These are phyloP conservation scores for Clavariopsis aquatica DNA, from an alignment of 495 filamentous ascomycete genomes.

Conservation along the genomic window DNA sequence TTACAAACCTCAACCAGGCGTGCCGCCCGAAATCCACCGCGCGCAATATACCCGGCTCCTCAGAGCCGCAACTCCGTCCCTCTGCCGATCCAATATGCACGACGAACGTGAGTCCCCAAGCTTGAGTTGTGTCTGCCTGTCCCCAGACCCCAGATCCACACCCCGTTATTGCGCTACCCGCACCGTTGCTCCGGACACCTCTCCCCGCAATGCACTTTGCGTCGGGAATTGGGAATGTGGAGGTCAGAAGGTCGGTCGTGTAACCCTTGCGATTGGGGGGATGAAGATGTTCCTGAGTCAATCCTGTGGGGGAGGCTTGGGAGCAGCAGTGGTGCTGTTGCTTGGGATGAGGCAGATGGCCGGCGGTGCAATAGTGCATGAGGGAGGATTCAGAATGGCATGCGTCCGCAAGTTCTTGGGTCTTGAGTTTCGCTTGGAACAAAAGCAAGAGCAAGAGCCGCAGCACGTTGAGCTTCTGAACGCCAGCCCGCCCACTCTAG, in stretches of 20 bases:
- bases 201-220: neutral
- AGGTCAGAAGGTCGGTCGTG: neutral
- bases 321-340: no score
- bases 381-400: no score
- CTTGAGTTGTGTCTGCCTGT: neutral
- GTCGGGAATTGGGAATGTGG: neutral
- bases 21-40: neutral
- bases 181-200: neutral
- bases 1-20: neutral
- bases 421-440: no score
- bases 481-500: no score
- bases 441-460: no score
- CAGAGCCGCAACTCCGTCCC: slow-evolving; percentile 19
- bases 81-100: slow-evolving; percentile 31
- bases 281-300: no score
- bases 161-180: neutral
- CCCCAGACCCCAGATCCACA: slow-evolving; percentile 10
- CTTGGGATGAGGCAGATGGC: no score
- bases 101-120: slow-evolving; percentile 37
- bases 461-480: no score
- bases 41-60: neutral
- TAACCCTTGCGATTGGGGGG: neutral
- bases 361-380: no score
- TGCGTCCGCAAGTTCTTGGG: no score
- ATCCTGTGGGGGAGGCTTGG: no score